Percentiles rank a stretch among this genome's conserved stretches.
These are phyloP conservation scores for Colletotrichum orchidophilum DNA, from an alignment of 2,329 filamentous ascomycete genomes.

Conservation along the genomic window DNA sequence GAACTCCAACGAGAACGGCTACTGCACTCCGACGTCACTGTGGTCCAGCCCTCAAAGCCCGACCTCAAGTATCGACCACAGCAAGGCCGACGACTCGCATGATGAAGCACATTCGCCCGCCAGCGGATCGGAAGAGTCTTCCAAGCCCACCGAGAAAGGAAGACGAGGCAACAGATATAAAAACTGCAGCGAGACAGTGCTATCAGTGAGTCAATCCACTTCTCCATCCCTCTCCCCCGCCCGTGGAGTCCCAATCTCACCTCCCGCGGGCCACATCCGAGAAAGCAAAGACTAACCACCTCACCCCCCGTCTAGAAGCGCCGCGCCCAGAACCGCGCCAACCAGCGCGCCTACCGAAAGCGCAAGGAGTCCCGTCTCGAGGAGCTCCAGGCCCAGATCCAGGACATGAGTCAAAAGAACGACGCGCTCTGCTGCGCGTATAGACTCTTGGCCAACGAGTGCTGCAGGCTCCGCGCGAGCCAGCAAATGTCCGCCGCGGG, in stretches of 20 bases:
- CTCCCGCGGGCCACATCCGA: neutral
- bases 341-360: constrained; percentile 32
- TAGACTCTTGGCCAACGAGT: constrained; percentile 24
- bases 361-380: constrained; percentile 28
- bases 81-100: constrained; percentile 17
- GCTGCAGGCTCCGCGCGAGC: constrained; percentile 14
- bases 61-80: constrained; percentile 25
- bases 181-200: constrained; percentile 32
- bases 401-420: constrained; percentile 31
- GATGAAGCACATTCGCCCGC: constrained; percentile 25
- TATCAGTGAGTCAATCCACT: constrained; percentile 21
- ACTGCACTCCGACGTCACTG: constrained; percentile 22
- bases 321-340: constrained; percentile 29
- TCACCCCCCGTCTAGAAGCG: constrained; percentile 10
- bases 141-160: constrained; percentile 13
- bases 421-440: constrained; percentile 31
- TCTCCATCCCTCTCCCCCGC: neutral
- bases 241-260: too few species aligned
- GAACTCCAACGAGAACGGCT: constrained; percentile 19
- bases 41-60: constrained; percentile 31
- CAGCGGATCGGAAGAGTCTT: constrained; percentile 2
- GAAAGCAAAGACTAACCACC: neutral
- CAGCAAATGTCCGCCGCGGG: constrained; percentile 7
- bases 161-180: constrained; percentile 32
- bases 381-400: constrained; percentile 28